Evolutionary conservation across 768 basidiomycete genomes (phyloP), one percentile per base, ranked within the genome.

Genomic region (Leccinum aurantiacum): DNA sequence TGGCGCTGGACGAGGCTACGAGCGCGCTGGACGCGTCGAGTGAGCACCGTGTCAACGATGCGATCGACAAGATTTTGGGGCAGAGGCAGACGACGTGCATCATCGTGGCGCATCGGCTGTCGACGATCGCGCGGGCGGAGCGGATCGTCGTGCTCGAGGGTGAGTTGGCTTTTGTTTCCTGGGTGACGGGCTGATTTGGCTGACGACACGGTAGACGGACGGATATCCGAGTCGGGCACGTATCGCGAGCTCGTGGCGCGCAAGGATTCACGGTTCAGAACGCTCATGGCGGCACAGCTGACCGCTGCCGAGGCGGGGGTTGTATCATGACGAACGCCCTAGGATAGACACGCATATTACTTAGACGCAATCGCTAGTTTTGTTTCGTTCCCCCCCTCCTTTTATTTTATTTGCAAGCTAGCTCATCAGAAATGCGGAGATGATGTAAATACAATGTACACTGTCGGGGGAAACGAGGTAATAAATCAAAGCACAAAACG

Each of bases 1-100:
- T 98, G 56, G 89, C 92, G 9, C 77, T 97, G 38, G 94, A 96
- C 63, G 94, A 97, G 76, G 94, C 92, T 17, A 92, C 93, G 44
- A 90, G 88, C 62, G 88, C 94, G 14, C 74, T 96, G 58, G 94
- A 96, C 70, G 94, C 94, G 13, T 85, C 91, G 1, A 92, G 91
- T 11, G 94, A 95, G 73, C 86, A 90, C 64, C 81, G 90, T 60
- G 90, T 89, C 69, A 73, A 97, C 69, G 87, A 93, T 65, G 94
- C 94, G 4, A 89, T 97, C 51, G 93, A 93, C 70, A 90, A 88
- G 70, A 94, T 96, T 61, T 77, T 97, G 50, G 81, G 83, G 56
- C 85, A 85, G 48, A 78, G 88, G 49, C 84, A 90, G 62, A 95
- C 93, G 35, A 95, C 93, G 2, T 94, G 93, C 66, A 71, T 95